Evolutionary conservation across 2,329 filamentous ascomycete genomes (phyloP), one percentile per base, ranked within the genome.

Genomic region (Exophiala alcalophila): DNA sequence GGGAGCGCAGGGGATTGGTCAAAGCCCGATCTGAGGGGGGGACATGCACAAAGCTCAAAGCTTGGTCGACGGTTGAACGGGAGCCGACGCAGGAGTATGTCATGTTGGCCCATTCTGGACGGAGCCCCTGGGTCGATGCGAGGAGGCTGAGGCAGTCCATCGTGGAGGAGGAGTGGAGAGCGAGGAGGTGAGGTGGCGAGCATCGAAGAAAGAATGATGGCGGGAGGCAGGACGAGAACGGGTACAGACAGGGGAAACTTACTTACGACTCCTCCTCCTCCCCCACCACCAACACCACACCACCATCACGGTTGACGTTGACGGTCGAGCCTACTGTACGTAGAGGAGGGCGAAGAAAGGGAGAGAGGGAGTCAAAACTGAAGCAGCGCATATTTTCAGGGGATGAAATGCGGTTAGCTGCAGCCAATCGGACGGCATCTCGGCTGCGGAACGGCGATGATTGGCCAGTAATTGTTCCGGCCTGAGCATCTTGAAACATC

Each of bases 141-240:
- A 39, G 38, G 41, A 49, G 41, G 46, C 40, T 45, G 46, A 49
- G 37, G 46, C 36, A 36, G 35, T 33, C 31, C 40, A 34, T 37
- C 26, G 27, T 21, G 40, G 35, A 40, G 38, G 37, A 23, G 27
- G 32, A 39, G 15, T 28, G 4, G 10, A 37, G 15, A 18, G n/a
- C n/a, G 23, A 14, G 18, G 15, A 16, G 29, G n/a, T 16, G 16
- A 31, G 16, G n/a, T n/a, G 29, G 19, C 11, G 37, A 25, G 19
- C 9, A 39, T 30, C 20, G 19, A 16, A 18, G 20, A 40, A 36
- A 26, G 40, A 21, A 20, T 16, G 19, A 36, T 10, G 26, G 21
- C n/a, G n/a, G n/a, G n/a, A n/a, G n/a, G n/a, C n/a, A n/a, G n/a
- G n/a, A n/a, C n/a, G n/a, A n/a, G n/a, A n/a, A n/a, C n/a, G n/a